Evolutionary conservation across 1,284 basidiomycete species (phyloP).

Genomic region (Coriolopsis trogii): DNA sequence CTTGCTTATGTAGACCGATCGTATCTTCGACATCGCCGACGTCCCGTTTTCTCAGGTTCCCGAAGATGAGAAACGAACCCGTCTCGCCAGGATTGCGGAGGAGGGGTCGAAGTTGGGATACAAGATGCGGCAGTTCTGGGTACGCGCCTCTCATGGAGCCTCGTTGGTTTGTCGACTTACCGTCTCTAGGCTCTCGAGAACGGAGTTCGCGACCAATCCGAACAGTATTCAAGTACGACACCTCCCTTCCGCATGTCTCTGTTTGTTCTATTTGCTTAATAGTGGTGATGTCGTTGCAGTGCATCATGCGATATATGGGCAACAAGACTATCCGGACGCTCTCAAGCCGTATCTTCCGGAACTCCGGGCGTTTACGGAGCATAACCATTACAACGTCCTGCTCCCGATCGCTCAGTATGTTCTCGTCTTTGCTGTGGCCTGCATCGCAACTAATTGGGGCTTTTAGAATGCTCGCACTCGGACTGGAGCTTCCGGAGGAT

Average conservation of each 20-base stretch:
- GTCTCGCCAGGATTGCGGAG: slow-evolving; percentile 49
- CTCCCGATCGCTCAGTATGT: slow-evolving; percentile 24
- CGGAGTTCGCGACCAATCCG: slow-evolving; percentile 62
- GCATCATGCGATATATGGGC: slow-evolving; percentile 33
- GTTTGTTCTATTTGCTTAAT: not conserved
- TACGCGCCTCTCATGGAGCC: slow-evolving; percentile 32
- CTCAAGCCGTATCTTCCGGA: slow-evolving; percentile 47
- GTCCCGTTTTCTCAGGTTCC: slow-evolving; percentile 47
- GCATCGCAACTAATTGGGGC: not conserved
- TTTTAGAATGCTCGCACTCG: slow-evolving; percentile 46
- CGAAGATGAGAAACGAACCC: slow-evolving; percentile 59
- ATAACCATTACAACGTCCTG: slow-evolving; percentile 36
- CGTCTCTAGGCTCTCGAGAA: slow-evolving; percentile 47
- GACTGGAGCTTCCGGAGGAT: slow-evolving; percentile 39
- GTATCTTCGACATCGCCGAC: slow-evolving; percentile 22
- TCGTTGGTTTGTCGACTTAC: no score
- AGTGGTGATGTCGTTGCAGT: slow-evolving; percentile 32
- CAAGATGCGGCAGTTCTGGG: slow-evolving; percentile 59
- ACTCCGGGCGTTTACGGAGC: slow-evolving; percentile 37
- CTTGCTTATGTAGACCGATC: slow-evolving; percentile 25
- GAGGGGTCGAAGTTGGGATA: slow-evolving; percentile 63
- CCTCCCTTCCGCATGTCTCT: slow-evolving; percentile 8
- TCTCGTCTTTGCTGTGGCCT: no score
- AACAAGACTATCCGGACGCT: slow-evolving; percentile 37
- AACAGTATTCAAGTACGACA: slow-evolving; percentile 57